phyloP scores from a whole-genome alignment of 768 basidiomycete genomes.

The Auricularia heimuer region DNA sequence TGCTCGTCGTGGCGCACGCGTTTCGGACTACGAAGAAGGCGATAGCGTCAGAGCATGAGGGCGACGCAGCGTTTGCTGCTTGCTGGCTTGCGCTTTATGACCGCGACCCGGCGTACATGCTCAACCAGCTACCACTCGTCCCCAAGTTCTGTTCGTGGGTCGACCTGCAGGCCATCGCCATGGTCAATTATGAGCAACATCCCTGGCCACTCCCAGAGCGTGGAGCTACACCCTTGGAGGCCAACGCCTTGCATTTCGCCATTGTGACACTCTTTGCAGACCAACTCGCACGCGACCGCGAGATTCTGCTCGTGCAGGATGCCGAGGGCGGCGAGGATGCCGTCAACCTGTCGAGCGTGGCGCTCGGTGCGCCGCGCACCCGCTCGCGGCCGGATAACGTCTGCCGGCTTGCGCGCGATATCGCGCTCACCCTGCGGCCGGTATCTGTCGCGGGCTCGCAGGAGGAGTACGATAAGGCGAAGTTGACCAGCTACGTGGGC shows the following conservation, averaged over 20 bases:
- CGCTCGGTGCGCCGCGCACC: neutral
- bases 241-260: neutral
- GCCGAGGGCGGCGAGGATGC: neutral
- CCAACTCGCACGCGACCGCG: neutral
- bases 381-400: neutral
- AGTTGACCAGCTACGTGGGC: neutral
- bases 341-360: neutral
- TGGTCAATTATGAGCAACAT: neutral
- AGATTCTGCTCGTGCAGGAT: neutral
- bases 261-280: neutral
- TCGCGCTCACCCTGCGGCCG: neutral
- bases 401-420: neutral
- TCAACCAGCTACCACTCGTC: neutral
- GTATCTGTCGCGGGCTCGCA: neutral
- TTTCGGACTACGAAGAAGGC: neutral
- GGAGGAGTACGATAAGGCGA: neutral
- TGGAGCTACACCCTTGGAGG: neutral
- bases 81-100: neutral
- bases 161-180: neutral
- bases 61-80: neutral
- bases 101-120: neutral
- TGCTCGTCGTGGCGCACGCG: neutral
- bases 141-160: neutral
- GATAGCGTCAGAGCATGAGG: neutral
- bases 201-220: neutral